Conservation (phyloP, 495 filamentous ascomycete species). For the Penicillium verhagenii region DNA sequence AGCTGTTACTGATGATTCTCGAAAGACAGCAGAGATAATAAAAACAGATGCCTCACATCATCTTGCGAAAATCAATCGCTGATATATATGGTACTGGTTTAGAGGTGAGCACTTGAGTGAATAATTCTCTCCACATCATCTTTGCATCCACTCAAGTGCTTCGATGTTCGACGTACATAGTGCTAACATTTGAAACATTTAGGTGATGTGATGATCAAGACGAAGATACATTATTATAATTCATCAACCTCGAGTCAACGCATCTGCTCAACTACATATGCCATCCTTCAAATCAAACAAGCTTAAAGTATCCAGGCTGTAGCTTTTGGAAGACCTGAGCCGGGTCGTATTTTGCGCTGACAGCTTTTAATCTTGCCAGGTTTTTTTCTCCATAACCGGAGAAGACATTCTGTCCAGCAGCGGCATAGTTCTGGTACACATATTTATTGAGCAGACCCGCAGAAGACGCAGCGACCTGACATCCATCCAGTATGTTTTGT, state of each 20-base stretch:
- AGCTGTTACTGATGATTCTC: too few species aligned
- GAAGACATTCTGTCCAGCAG: constrained; percentile 28
- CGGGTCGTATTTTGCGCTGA: constrained; percentile 3
- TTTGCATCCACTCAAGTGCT: too few species aligned
- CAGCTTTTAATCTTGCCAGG: neutral
- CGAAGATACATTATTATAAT: neutral
- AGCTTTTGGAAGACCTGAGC: constrained; percentile 1
- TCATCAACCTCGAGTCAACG: neutral
- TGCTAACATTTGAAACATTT: too few species aligned
- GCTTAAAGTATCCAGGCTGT: constrained; percentile 1
- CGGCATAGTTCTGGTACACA: constrained; percentile 28
- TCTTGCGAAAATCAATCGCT: too few species aligned
- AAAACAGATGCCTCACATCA: too few species aligned
- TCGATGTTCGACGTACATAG: too few species aligned
- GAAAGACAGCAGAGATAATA: too few species aligned
- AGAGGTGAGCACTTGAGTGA: too few species aligned
- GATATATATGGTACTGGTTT: too few species aligned
- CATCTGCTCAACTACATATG: neutral
- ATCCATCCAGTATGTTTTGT: constrained; percentile 1
- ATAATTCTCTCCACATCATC: too few species aligned
- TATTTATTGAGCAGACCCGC: constrained; percentile 5
- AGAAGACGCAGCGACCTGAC: constrained; percentile 1
- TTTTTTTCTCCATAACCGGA: constrained; percentile 30
- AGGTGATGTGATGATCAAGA: too few species aligned
- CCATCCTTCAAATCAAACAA: neutral